Percentiles rank a stretch among this genome's conserved stretches.
phyloP scores from a whole-genome alignment of 208 protist genomes.

The Naegleria gruberi region DNA sequence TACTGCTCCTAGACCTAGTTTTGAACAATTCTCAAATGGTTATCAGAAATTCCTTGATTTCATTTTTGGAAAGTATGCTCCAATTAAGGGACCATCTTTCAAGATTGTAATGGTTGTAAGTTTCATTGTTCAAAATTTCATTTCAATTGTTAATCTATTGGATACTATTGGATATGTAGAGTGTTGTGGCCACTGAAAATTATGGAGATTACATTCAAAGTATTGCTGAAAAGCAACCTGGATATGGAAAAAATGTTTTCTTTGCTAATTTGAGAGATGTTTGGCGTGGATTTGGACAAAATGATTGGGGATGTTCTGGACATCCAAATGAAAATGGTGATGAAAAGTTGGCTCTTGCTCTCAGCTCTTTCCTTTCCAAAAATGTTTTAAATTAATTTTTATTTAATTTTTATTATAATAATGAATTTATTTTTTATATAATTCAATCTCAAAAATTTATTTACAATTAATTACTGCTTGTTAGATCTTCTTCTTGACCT shows the following conservation, averaged over 20 bases:
- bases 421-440: too few relatives aligned
- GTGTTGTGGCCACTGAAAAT: neutral
- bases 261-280: neutral
- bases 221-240: neutral
- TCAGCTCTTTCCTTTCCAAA: neutral
- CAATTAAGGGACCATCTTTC: neutral
- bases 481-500: neutral
- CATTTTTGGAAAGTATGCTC: neutral
- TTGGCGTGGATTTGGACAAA: neutral
- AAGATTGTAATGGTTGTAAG: neutral
- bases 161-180: neutral
- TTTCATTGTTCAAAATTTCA: too few relatives aligned
- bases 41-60: conserved; percentile 14
- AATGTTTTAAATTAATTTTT: too few relatives aligned
- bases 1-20: neutral
- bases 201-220: neutral
- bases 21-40: neutral
- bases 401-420: too few relatives aligned
- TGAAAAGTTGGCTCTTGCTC: neutral
- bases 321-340: conserved; percentile 10
- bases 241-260: neutral
- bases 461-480: too few relatives aligned
- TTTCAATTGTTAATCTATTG: neutral
- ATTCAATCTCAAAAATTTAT: too few relatives aligned
- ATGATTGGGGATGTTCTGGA: conserved; percentile 8